phyloP scores from a whole-genome alignment of 2,329 filamentous ascomycete species.

The Curvularia spicifera region DNA sequence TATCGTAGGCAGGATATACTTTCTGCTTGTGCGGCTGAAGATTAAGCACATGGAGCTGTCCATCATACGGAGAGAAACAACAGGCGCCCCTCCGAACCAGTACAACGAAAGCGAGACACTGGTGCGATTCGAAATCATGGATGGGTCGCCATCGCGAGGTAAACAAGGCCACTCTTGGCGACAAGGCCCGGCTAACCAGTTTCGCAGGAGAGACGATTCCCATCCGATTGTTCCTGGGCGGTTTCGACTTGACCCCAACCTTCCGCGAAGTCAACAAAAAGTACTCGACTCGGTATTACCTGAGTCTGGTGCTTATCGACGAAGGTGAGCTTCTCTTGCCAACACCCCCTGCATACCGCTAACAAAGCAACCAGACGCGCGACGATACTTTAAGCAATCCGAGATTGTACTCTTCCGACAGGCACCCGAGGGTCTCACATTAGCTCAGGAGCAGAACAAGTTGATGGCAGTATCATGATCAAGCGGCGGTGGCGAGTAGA shows the following conservation, averaged over 20 bases:
- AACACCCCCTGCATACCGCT: slow-evolving; percentile 4
- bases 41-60: slow-evolving; percentile 99
- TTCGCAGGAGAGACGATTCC: slow-evolving; percentile 81
- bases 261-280: slow-evolving; percentile 99
- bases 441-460: slow-evolving; percentile 57
- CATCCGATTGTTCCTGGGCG: slow-evolving; percentile 93
- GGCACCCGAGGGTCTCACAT: slow-evolving; percentile 58
- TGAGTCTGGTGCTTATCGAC: slow-evolving; percentile 93
- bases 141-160: slow-evolving; percentile 95
- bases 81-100: slow-evolving; percentile 94
- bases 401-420: slow-evolving; percentile 97
- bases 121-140: slow-evolving; percentile 99
- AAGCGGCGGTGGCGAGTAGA: background rate
- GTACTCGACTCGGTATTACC: slow-evolving; percentile 96
- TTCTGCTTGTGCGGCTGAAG: slow-evolving; percentile 93
- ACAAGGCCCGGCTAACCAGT: slow-evolving; percentile 27
- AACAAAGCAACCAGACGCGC: slow-evolving; percentile 71
- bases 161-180: slow-evolving; percentile 46
- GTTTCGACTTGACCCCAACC: slow-evolving; percentile 95
- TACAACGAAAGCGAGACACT: slow-evolving; percentile 99
- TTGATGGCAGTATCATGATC: slow-evolving; percentile 48
- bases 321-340: slow-evolving; percentile 66
- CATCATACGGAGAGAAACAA: slow-evolving; percentile 96
- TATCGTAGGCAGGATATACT: slow-evolving; percentile 98
- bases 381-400: slow-evolving; percentile 98